Conservation (phyloP, 2,329 filamentous ascomycete species). For the Byssoonygena ceratinophila region DNA sequence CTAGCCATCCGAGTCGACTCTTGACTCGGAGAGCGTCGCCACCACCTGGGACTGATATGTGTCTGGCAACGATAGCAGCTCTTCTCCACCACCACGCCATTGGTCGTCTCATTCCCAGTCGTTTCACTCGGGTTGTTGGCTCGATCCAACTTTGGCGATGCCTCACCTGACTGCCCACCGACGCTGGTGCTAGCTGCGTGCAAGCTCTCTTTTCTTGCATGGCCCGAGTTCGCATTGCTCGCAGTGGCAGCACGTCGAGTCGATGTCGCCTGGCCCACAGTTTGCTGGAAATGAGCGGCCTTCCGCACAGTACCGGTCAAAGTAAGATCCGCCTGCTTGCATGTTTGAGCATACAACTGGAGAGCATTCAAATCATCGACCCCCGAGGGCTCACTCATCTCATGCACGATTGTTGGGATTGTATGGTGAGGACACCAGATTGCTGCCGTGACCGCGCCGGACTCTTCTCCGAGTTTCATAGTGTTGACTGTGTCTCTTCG, state of each 20-base stretch:
- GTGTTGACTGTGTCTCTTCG: slow-evolving; percentile 69
- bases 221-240: slow-evolving; percentile 7
- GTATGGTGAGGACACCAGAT: slow-evolving; percentile 88
- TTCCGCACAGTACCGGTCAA: slow-evolving; percentile 89
- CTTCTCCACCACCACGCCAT: slow-evolving; percentile 16
- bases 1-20: background rate
- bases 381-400: slow-evolving; percentile 64
- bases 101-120: slow-evolving; percentile 3
- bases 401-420: slow-evolving; percentile 63
- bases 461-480: slow-evolving; percentile 70
- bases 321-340: slow-evolving; percentile 86
- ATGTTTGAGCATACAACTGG: slow-evolving; percentile 76
- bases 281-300: slow-evolving; percentile 55
- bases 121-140: slow-evolving; percentile 8
- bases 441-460: slow-evolving; percentile 69
- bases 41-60: slow-evolving; percentile 47
- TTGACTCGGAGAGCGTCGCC: slow-evolving; percentile 31
- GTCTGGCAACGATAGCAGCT: slow-evolving; percentile 35
- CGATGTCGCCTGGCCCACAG: slow-evolving; percentile 42
- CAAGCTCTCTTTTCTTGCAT: slow-evolving; percentile 6
- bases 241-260: slow-evolving; percentile 35
- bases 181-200: slow-evolving; percentile 19
- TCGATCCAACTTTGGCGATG: slow-evolving; percentile 14
- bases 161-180: slow-evolving; percentile 3
- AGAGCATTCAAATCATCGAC: slow-evolving; percentile 66